Base-by-base conservation (phyloP, 257 asterid genomes). In the Solanum microdontum region DNA sequence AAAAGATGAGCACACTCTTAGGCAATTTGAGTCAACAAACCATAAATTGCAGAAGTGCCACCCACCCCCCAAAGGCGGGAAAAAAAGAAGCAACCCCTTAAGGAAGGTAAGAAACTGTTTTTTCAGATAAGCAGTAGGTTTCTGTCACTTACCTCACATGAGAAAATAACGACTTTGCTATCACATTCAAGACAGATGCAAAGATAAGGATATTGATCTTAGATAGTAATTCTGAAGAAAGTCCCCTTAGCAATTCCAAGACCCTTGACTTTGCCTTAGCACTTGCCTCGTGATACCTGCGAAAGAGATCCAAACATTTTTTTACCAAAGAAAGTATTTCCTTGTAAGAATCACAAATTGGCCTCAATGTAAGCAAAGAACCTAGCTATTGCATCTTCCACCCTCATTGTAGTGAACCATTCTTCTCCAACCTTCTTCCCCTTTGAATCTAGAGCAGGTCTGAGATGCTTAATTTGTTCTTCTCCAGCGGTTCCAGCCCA, bases 361-460 rank as follows among this genome's bases (percentile, higher is more conserved):
- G 24, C 80, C 43, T 40, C 43, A 84, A 28, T 23, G n/a, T 4
- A 85, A 11, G 62, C 45, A 84, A 87, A 77, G 69, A 89, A 94
- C 99, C 98, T 95, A 37, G 92, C 64, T 90, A 95, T 89, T 64
- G 99, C 98, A 33, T 91, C 87, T 75, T 95, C 98, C 90, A 97
- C 99, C 92, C 94, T 97, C 83, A 69, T 19, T 8, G 99, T 93
- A 79, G 98, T 96, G 92, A 93, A 97, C 99, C 99, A 97, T 88
- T 97, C 99, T 88, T 97, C 99, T 86, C 99, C 98, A 87, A 97
- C 98, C 90, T 87, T 96, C 94, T 92, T 95, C 86, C 99, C 97
- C 92, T 97, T 97, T 36, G 97, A 96, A 93, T 97, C 99, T 23
- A 92, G 86, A 88, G 99, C 98, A 87, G 99, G 94, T 89, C 75